Conservation (phyloP, 495 filamentous ascomycete genomes). For the Podospora comata region DNA sequence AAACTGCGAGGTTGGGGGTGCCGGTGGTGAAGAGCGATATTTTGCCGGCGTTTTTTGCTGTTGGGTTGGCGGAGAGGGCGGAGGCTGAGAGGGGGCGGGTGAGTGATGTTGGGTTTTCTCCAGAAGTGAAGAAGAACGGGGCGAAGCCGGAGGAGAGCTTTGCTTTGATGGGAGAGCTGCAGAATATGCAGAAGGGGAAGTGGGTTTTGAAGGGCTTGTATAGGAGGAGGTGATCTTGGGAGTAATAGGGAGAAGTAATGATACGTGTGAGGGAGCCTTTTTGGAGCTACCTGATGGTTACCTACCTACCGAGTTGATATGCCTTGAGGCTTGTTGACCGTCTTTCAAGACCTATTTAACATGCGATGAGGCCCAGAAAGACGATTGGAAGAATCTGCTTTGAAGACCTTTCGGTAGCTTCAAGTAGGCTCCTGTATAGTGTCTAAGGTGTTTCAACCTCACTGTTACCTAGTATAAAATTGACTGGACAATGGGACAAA, state of each 20-base stretch:
- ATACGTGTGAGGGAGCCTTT: too few species aligned
- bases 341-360: too few species aligned
- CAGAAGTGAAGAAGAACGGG: neutral
- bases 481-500: too few species aligned
- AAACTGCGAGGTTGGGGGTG: neutral
- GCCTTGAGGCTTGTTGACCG: constrained; percentile 4
- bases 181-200: neutral
- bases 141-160: neutral
- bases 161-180: neutral
- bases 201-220: constrained; percentile 1
- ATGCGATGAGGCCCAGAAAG: too few species aligned
- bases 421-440: too few species aligned
- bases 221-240: neutral
- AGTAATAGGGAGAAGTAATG: too few species aligned
- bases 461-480: too few species aligned
- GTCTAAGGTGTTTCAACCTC: too few species aligned
- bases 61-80: neutral
- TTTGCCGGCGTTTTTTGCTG: neutral
- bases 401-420: too few species aligned
- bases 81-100: neutral
- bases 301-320: too few species aligned
- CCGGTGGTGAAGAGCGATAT: constrained; percentile 2
- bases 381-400: too few species aligned
- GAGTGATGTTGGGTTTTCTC: neutral
- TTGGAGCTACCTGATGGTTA: too few species aligned